These are phyloP conservation scores for Myotisia sp. DNA, from an alignment of 2,329 filamentous ascomycete species.

Conservation along the genomic window DNA sequence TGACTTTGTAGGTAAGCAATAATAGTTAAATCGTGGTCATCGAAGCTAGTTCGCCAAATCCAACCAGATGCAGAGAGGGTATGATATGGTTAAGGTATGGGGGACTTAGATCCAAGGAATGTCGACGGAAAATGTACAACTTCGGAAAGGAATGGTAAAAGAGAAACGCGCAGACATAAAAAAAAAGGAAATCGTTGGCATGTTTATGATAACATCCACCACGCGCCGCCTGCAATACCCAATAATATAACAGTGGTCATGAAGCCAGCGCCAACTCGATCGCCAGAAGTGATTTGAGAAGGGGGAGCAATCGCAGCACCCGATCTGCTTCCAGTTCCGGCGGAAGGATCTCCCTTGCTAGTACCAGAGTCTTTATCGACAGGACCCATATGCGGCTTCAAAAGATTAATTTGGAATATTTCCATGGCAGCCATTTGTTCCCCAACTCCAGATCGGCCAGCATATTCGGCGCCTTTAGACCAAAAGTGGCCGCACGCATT, in stretches of 20 bases:
- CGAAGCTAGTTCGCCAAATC: too few relatives aligned
- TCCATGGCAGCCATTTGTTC: slow-evolving; percentile 59
- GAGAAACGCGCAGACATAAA: too few relatives aligned
- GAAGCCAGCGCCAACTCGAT: slow-evolving; percentile 55
- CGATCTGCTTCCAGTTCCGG: slow-evolving; percentile 27
- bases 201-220: slow-evolving; percentile 32
- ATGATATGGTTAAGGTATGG: too few relatives aligned
- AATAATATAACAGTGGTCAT: slow-evolving; percentile 46
- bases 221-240: slow-evolving; percentile 41
- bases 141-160: too few relatives aligned
- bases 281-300: slow-evolving; percentile 41
- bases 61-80: too few relatives aligned
- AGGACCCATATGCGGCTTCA: slow-evolving; percentile 28
- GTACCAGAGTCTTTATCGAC: slow-evolving; percentile 38
- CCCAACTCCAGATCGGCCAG: slow-evolving; percentile 44
- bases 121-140: too few relatives aligned
- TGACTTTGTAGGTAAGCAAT: too few relatives aligned
- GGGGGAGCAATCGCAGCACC: slow-evolving; percentile 18
- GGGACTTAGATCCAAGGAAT: too few relatives aligned
- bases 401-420: slow-evolving; percentile 44
- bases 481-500: slow-evolving; percentile 19
- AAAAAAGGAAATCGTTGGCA: too few relatives aligned
- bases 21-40: too few relatives aligned
- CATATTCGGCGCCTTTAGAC: slow-evolving; percentile 36
- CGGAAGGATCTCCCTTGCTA: slow-evolving; percentile 30